Evolutionary conservation across 768 basidiomycete genomes (phyloP).

Genomic region (Kwoniella sp.): DNA sequence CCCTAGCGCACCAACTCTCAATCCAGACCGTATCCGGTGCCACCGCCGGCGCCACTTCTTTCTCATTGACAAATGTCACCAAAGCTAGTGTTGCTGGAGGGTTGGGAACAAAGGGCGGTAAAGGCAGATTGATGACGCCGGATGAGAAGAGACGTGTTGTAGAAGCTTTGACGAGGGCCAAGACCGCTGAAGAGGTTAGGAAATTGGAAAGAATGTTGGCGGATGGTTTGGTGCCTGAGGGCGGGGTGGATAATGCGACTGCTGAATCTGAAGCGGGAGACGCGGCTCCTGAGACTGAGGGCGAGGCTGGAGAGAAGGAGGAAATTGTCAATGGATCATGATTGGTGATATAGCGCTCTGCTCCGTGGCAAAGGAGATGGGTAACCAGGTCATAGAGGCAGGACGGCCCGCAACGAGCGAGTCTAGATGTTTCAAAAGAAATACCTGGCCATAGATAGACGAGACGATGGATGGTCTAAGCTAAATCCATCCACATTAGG

Average conservation of each 20-base stretch:
- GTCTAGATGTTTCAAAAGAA: too few species aligned
- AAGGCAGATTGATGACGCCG: slow-evolving; percentile 54
- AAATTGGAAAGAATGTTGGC: slow-evolving; percentile 56
- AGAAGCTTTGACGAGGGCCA: slow-evolving; percentile 51
- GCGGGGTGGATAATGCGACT: slow-evolving; percentile 23
- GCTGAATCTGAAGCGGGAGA: neutral
- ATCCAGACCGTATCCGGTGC: slow-evolving; percentile 36
- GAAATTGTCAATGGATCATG: slow-evolving; percentile 10
- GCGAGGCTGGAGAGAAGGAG: neutral
- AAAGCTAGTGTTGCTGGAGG: slow-evolving; percentile 5
- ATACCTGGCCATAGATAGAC: too few species aligned
- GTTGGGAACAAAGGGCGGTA: slow-evolving; percentile 37
- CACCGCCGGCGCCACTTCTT: slow-evolving; percentile 22
- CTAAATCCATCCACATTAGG: too few species aligned
- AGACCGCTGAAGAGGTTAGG: slow-evolving; percentile 53
- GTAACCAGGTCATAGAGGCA: neutral
- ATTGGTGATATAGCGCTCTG: too few species aligned
- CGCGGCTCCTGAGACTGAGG: neutral
- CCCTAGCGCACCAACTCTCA: slow-evolving; percentile 50
- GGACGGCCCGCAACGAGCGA: too few species aligned
- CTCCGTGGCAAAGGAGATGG: neutral
- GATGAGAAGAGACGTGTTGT: slow-evolving; percentile 56
- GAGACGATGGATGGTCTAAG: too few species aligned
- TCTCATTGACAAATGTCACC: slow-evolving; percentile 6
- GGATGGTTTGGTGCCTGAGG: slow-evolving; percentile 55